A percentile compares a stretch with the other conserved stretches of the same genome.
phyloP scores from a whole-genome alignment of 2,329 filamentous ascomycete genomes.

The Seiridium cupressi region DNA sequence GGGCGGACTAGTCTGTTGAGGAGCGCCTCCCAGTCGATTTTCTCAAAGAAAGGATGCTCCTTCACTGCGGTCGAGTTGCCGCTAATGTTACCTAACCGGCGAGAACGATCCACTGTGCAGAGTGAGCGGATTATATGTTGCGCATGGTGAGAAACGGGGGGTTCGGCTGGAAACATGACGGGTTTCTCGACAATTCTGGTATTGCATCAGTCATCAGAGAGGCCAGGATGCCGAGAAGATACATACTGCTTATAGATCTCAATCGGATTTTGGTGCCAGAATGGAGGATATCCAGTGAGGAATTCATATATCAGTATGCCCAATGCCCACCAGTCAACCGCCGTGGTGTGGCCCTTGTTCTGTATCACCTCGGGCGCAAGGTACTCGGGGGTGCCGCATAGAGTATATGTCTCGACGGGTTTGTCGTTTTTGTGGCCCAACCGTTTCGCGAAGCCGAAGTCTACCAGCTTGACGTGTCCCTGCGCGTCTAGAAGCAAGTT shows the following conservation, averaged over 20 bases:
- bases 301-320: slow-evolving; percentile 85
- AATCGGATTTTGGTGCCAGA: slow-evolving; percentile 84
- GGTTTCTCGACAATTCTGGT: slow-evolving; percentile 74
- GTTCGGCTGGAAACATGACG: slow-evolving; percentile 69
- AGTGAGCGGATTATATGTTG: slow-evolving; percentile 74
- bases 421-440: slow-evolving; percentile 55
- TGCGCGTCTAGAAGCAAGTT: slow-evolving; percentile 76
- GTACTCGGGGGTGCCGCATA: slow-evolving; percentile 83
- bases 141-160: slow-evolving; percentile 63
- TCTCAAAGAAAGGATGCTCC: slow-evolving; percentile 71
- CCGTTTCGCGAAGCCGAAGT: slow-evolving; percentile 83
- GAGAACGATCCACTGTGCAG: slow-evolving; percentile 76
- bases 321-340: slow-evolving; percentile 86
- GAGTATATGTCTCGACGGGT: slow-evolving; percentile 71
- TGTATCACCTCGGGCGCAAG: slow-evolving; percentile 82
- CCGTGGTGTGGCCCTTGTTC: slow-evolving; percentile 73
- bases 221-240: background rate
- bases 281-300: slow-evolving; percentile 79
- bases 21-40: slow-evolving; percentile 72
- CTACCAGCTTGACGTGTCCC: slow-evolving; percentile 79
- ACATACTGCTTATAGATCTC: slow-evolving; percentile 79
- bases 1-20: slow-evolving; percentile 62
- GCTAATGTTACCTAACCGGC: slow-evolving; percentile 74
- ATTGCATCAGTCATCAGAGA: background rate
- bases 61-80: slow-evolving; percentile 73